phyloP scores from a whole-genome alignment of 2,329 filamentous ascomycete species.

The Aspergillus fructus region DNA sequence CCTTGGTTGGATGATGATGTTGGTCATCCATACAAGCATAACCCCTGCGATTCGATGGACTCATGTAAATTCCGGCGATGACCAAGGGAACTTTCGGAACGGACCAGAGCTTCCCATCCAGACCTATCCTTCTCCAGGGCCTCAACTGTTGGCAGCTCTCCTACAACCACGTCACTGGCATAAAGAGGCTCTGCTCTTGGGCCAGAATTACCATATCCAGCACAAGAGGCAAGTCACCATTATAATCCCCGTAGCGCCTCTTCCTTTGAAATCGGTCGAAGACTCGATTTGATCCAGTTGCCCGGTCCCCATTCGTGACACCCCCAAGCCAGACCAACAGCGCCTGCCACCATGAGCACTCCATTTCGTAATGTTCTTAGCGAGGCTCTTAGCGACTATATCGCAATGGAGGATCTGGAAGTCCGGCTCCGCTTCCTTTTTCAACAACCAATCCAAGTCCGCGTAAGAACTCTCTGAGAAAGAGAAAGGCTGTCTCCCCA shows the following conservation, averaged over 20 bases:
- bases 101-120: not conserved
- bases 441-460: constrained; percentile 5
- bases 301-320: too few relatives aligned
- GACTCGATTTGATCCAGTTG: too few relatives aligned
- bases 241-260: not conserved
- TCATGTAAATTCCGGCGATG: too few relatives aligned
- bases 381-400: constrained; percentile 8
- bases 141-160: not conserved
- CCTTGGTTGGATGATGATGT: not conserved
- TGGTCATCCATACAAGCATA: not conserved
- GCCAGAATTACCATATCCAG: not conserved
- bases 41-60: too few relatives aligned
- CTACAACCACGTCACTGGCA: not conserved
- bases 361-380: not conserved
- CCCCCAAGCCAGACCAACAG: too few relatives aligned
- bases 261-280: too few relatives aligned
- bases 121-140: too few relatives aligned
- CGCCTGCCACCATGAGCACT: too few relatives aligned
- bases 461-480: not conserved
- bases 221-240: not conserved
- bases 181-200: not conserved
- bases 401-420: constrained; percentile 9
- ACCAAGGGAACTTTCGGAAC: not conserved
- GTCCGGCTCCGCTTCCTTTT: constrained; percentile 8
- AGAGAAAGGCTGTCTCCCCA: not conserved